Evolutionary conservation across 2,329 filamentous ascomycete species (phyloP).

Genomic region (Sordariomycetes sp.): DNA sequence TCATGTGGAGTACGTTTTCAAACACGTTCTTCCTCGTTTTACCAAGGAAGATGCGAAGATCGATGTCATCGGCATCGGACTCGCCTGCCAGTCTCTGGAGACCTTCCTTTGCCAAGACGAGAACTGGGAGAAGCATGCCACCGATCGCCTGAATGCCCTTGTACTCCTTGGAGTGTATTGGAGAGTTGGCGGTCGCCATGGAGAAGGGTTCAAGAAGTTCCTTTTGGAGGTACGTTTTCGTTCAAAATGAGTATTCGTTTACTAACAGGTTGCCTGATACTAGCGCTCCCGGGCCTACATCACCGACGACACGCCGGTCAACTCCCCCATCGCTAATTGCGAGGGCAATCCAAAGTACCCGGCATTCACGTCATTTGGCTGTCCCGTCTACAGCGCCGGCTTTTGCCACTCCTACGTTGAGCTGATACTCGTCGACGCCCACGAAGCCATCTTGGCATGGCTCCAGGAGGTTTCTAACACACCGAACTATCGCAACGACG

Average conservation of each 20-base stretch:
- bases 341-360: constrained; percentile 30
- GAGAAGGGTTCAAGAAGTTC: constrained; percentile 35
- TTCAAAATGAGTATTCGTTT: neutral
- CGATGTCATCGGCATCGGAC: constrained; percentile 61
- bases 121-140: constrained; percentile 35
- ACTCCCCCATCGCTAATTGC: constrained; percentile 41
- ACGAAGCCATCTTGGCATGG: constrained; percentile 46
- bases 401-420: constrained; percentile 45
- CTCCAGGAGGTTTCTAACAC: constrained; percentile 42
- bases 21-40: constrained; percentile 43
- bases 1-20: constrained; percentile 60
- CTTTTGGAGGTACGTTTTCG: constrained; percentile 33
- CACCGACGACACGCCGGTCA: constrained; percentile 37
- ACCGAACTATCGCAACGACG: constrained; percentile 26
- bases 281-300: constrained; percentile 53
- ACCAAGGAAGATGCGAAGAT: constrained; percentile 41
- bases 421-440: constrained; percentile 46
- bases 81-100: constrained; percentile 49
- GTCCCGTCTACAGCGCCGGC: constrained; percentile 60
- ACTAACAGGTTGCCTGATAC: constrained; percentile 10
- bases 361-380: constrained; percentile 39
- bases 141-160: constrained; percentile 32
- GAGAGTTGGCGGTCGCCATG: constrained; percentile 24
- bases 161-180: constrained; percentile 38
- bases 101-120: constrained; percentile 45